Evolutionary conservation across 495 filamentous ascomycete genomes (phyloP), one percentile per base, ranked within the genome.

Genomic region (Neurospora sp.): DNA sequence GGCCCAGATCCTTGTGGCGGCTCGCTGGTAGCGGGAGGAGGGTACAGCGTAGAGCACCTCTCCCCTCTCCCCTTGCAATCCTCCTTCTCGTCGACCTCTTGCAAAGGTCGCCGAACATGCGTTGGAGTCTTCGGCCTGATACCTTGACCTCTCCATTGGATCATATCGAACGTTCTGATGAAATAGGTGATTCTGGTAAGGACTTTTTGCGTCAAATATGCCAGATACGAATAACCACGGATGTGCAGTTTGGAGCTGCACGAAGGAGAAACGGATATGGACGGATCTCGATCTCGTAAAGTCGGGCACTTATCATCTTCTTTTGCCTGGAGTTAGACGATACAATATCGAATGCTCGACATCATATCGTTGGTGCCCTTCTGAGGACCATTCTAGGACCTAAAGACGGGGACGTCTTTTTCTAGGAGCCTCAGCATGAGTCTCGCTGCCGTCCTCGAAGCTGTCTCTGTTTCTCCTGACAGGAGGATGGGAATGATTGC

Each of bases 101-200:
- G 20, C 77, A 42, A 48, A 87, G 78, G 69, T 82, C 82, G 27
- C 79, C 76, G 74, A 83, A 86, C 84, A 86, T 87, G 35, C 75
- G 75, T 72, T 83, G 81, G 16, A 87, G 74, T 38, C 83, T 78
- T 48, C 74, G 74, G 20, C 82, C 82, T 1, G 81, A 76, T 2
- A 79, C 79, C 61, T 74, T 79, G 17, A 78, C 74, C 8, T 82
- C 76, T 20, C 76, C 74, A 35, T 80, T 71, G 7, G 79, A 76
- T 77, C 80, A 82, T 65, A 80, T 82, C 14, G 77, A 78, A 31
- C 6, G 16, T 42, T 17, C 0, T 42, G 16, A 37, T 37, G 16
- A 17, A 0, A 17, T 42, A 16, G 41, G 41, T 42, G 41, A 17
- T 42, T 17, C 16, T 42, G 6, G 2, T 7, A 8, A 42, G 14